Evolutionary conservation across 2,329 filamentous ascomycete genomes (phyloP), one percentile per base, ranked within the genome.

Genomic region (Balansia obtecta): DNA sequence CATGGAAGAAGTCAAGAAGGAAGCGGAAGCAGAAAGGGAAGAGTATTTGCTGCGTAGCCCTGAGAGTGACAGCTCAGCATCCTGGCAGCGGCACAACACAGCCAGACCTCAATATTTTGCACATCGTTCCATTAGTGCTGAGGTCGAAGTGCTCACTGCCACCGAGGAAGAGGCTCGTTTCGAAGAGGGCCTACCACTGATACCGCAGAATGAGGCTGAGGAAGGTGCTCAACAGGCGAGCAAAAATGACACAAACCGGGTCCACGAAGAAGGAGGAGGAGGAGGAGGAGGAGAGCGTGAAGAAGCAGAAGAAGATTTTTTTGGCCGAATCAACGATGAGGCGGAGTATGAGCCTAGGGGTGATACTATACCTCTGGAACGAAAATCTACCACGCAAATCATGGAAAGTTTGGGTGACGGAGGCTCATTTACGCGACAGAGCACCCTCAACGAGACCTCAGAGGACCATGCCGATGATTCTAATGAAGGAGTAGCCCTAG

Each of bases 341-440:
- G 50, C 56, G n/a, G 44, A 44, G 13, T 12, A 37, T 22, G 50
- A 37, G 8, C 8, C 16, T 9, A 57, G 60, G 2, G 59, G 57
- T 4, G 56, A 56, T 12, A 38, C 54, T 22, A 57, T 53, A 56
- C 42, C 63, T 1, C 57, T 88, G n/a, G 74, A 81, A 56, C 76
- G 84, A 50, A 88, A 88, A 63, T 84, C 82, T 18, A 88, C 85
- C 0, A 73, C 76, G 59, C 80, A 88, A 63, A 82, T 84, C 1
- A 67, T 87, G 51, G 69, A 73, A 27, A 71, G 73, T 13, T 39
- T 37, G 12, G 1, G 58, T 80, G 53, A 65, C 73, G 63, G 66
- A 4, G 60, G 64, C 5, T 51, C 62, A 6, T 54, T 59, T 22
- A 58, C 55, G 12, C 60, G 61, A 10, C 62, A 67, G 11, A 56